These are phyloP conservation scores for Zygoascus meyerae DNA, from an alignment of 1,139 yeast species.

Conservation along the genomic window DNA sequence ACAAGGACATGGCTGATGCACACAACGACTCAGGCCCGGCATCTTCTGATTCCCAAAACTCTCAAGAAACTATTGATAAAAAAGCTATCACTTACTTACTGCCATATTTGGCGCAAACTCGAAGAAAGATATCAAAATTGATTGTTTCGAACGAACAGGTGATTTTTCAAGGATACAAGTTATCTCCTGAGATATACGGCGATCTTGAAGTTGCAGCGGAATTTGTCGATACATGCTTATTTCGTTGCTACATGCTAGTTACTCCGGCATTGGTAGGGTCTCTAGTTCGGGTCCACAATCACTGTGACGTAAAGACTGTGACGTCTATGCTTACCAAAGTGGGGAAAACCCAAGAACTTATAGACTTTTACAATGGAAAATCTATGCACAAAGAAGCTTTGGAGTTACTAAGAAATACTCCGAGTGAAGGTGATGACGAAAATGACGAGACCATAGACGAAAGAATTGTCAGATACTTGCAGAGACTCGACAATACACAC, in stretches of 20 bases:
- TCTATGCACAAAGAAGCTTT: conserved; percentile 64
- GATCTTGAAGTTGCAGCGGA: conserved; percentile 39
- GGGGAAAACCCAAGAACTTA: conserved; percentile 57
- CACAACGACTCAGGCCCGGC: neutral
- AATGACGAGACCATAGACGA: conserved; percentile 36
- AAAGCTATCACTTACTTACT: conserved; percentile 48
- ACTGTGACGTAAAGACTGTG: conserved; percentile 64
- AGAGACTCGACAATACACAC: conserved; percentile 48
- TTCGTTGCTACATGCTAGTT: conserved; percentile 62
- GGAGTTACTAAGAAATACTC: conserved; percentile 42
- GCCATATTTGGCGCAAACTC: conserved; percentile 48
- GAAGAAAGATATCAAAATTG: conserved; percentile 41
- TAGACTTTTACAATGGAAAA: conserved; percentile 71
- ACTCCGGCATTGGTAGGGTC: conserved; percentile 78
- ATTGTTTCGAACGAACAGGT: conserved; percentile 22
- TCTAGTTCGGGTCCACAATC: conserved; percentile 65
- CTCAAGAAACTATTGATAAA: conserved; percentile 22
- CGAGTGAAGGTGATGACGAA: conserved; percentile 18
- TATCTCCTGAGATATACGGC: conserved; percentile 29
- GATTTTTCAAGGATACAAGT: conserved; percentile 25
- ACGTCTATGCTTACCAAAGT: conserved; percentile 48
- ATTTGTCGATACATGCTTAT: conserved; percentile 72
- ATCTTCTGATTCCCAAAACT: neutral
- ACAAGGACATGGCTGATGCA: conserved; percentile 3
- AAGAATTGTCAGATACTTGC: conserved; percentile 59